Evolutionary conservation across 2,329 filamentous ascomycete genomes (phyloP).

Genomic region (Aspergillus ruber): DNA sequence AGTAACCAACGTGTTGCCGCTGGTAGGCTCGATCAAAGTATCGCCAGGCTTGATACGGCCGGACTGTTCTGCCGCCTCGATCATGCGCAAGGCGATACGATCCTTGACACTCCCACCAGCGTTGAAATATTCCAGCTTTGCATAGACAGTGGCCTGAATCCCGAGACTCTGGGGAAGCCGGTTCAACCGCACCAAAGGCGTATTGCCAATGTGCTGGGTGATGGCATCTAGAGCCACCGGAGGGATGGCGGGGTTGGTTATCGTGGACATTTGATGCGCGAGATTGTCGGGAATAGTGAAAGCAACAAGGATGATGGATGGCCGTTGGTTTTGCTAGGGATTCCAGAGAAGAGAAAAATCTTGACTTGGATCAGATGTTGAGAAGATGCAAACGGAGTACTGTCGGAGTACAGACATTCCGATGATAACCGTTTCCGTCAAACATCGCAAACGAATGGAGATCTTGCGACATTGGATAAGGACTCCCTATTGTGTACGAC

Average conservation of each 20-base stretch:
- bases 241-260: conserved; percentile 45
- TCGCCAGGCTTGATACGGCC: conserved; percentile 96
- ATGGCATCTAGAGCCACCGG: conserved; percentile 59
- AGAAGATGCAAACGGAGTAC: background rate
- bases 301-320: background rate
- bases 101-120: conserved; percentile 92
- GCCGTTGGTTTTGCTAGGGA: background rate
- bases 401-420: background rate
- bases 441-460: background rate
- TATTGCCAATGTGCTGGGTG: conserved; percentile 87
- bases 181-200: conserved; percentile 89
- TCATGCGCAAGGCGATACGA: conserved; percentile 92
- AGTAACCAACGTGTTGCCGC: conserved; percentile 69
- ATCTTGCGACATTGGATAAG: background rate
- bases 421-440: background rate
- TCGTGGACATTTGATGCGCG: background rate
- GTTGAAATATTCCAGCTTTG: conserved; percentile 89
- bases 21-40: conserved; percentile 95
- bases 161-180: conserved; percentile 86
- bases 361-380: background rate
- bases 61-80: conserved; percentile 85
- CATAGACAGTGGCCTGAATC: conserved; percentile 82
- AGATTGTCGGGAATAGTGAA: background rate
- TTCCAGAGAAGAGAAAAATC: background rate
- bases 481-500: no score